Conservation (phyloP, 495 filamentous ascomycete genomes). For the Xanthoparmelia taractica region DNA sequence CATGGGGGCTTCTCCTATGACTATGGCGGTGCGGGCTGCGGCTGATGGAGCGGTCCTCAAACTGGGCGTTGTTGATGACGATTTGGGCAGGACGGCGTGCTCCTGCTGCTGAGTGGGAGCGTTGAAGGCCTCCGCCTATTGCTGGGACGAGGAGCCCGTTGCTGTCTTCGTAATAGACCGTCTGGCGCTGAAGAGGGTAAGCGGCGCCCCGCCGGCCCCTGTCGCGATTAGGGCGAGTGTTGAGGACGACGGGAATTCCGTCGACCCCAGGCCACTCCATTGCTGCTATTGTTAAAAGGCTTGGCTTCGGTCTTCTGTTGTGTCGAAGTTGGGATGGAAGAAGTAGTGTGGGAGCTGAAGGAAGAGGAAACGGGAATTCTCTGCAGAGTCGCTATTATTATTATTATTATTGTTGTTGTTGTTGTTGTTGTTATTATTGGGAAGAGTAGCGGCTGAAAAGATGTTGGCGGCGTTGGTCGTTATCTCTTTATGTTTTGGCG, state of each 20-base stretch:
- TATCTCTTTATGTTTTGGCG: neutral
- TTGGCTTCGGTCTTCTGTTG: neutral
- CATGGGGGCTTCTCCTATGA: constrained; percentile 2
- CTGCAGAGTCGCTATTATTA: neutral
- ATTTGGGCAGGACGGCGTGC: constrained; percentile 22
- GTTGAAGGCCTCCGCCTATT: constrained; percentile 13
- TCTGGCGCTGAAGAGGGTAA: constrained; percentile 14
- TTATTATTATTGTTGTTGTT: no score
- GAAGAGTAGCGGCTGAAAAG: neutral
- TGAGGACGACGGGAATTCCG: constrained; percentile 14
- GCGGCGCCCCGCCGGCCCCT: constrained; percentile 19
- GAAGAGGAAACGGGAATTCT: neutral
- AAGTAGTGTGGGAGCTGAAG: neutral
- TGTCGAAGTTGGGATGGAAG: neutral
- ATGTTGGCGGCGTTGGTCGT: neutral
- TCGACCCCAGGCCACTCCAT: constrained; percentile 10
- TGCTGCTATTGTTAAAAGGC: neutral
- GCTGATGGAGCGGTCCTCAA: constrained; percentile 19
- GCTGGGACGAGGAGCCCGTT: constrained; percentile 24
- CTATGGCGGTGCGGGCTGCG: constrained; percentile 18
- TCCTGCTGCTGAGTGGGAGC: constrained; percentile 17
- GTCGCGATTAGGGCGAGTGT: constrained; percentile 7
- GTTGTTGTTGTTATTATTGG: no score
- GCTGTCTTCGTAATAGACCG: constrained; percentile 19
- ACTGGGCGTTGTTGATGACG: constrained; percentile 22